These are phyloP conservation scores for Pleurotus tuoliensis DNA, from an alignment of 768 basidiomycete species.

Conservation along the genomic window DNA sequence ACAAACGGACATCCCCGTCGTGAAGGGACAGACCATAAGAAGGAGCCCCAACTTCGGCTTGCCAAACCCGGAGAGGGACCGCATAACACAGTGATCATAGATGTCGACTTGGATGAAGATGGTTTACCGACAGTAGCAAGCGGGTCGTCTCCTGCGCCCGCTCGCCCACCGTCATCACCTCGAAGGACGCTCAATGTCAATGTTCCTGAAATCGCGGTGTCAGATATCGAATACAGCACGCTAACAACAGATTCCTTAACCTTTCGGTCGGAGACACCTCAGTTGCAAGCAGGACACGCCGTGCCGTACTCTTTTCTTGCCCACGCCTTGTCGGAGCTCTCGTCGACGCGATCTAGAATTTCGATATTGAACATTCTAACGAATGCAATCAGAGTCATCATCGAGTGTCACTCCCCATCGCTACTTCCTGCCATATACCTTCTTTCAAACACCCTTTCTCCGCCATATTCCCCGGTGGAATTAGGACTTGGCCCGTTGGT, in stretches of 20 bases:
- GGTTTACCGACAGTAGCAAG: too few relatives aligned
- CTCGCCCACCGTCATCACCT: too few relatives aligned
- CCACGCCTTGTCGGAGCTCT: constrained; percentile 56
- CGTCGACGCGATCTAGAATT: constrained; percentile 69
- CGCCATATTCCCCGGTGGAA: constrained; percentile 69
- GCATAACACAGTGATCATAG: constrained; percentile 11
- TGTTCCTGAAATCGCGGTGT: too few relatives aligned
- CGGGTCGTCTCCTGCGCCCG: too few relatives aligned
- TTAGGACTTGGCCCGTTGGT: constrained; percentile 67
- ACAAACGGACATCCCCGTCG: constrained; percentile 11
- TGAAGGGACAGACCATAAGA: neutral
- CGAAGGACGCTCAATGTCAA: too few relatives aligned
- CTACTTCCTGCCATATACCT: constrained; percentile 78
- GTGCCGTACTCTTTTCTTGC: constrained; percentile 73
- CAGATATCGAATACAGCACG: constrained; percentile 17
- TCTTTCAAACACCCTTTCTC: constrained; percentile 75
- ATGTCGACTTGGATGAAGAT: constrained; percentile 15
- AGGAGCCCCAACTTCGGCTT: neutral
- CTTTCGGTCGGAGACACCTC: constrained; percentile 39
- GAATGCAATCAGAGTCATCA: constrained; percentile 70
- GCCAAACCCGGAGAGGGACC: constrained; percentile 1
- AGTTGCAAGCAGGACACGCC: constrained; percentile 34
- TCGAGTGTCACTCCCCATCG: constrained; percentile 60
- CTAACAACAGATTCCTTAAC: constrained; percentile 47
- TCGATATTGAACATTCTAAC: constrained; percentile 64